These are phyloP conservation scores for Linnemannia elongata DNA, from an alignment of 192 early-diverging fungal genomes.

Conservation along the genomic window DNA sequence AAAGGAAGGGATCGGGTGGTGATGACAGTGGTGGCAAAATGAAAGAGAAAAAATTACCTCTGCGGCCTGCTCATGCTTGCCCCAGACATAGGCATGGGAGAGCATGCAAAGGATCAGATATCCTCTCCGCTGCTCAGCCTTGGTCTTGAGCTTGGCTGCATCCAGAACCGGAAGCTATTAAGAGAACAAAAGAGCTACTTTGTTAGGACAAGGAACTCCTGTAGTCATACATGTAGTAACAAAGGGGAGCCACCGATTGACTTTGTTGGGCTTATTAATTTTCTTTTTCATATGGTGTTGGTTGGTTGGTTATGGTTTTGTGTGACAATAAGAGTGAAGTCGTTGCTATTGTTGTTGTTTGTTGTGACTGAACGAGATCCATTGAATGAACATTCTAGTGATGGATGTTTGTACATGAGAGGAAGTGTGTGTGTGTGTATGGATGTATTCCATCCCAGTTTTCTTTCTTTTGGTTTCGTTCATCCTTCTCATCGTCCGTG, in stretches of 20 bases:
- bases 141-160: conserved; percentile 67
- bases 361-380: not conserved
- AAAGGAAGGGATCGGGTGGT: not conserved
- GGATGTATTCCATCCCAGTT: not conserved
- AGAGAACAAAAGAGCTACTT: not conserved
- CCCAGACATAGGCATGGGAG: conserved; percentile 94
- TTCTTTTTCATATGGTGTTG: not conserved
- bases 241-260: not conserved
- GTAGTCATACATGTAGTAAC: not conserved
- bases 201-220: not conserved
- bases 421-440: not conserved
- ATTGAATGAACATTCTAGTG: not conserved
- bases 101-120: conserved; percentile 90
- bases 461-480: not conserved
- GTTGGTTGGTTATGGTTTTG: not conserved
- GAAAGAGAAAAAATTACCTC: conserved; percentile 64
- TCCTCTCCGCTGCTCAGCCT: conserved; percentile 86
- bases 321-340: not conserved
- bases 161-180: conserved; percentile 83
- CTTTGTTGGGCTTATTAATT: not conserved
- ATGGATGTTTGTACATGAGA: not conserved
- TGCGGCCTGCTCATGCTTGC: conserved; percentile 79
- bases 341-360: not conserved
- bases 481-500: not conserved
- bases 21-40: not conserved